Conservation (phyloP, 345 rosid genomes). For the Eucalyptus globulus region DNA sequence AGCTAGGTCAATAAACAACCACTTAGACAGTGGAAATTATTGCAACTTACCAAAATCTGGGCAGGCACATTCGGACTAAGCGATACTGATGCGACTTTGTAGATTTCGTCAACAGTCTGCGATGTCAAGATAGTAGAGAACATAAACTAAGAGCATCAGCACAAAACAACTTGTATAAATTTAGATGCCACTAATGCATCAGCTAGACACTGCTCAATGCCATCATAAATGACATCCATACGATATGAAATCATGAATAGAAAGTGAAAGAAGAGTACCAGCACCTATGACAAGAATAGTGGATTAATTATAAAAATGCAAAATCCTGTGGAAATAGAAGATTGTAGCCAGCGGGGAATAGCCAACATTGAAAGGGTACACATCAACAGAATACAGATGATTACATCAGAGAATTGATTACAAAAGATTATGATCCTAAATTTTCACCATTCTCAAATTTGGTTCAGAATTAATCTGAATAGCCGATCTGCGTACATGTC, state of each 20-base stretch:
- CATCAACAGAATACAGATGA: not conserved
- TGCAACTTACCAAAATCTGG: constrained; percentile 80
- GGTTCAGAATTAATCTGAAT: not conserved
- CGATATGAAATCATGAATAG: not conserved
- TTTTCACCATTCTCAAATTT: not conserved
- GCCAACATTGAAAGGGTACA: not conserved
- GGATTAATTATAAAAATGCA: not conserved
- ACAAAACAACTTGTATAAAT: not conserved
- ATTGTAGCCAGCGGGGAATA: not conserved
- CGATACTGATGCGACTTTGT: constrained; percentile 82
- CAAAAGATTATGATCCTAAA: not conserved
- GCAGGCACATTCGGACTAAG: constrained; percentile 98
- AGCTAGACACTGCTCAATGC: not conserved
- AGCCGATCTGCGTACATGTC: not conserved
- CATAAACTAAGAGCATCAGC: not conserved
- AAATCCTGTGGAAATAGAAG: not conserved
- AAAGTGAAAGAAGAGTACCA: not conserved
- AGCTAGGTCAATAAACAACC: not conserved
- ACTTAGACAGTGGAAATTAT: not conserved
- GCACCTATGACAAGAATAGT: not conserved
- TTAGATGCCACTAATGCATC: not conserved
- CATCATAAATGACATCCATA: not conserved
- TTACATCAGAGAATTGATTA: not conserved
- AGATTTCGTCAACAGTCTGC: constrained; percentile 95
- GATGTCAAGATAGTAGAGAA: not conserved